Evolutionary conservation across 768 basidiomycete species (phyloP).

Genomic region (Astraeus odoratus): DNA sequence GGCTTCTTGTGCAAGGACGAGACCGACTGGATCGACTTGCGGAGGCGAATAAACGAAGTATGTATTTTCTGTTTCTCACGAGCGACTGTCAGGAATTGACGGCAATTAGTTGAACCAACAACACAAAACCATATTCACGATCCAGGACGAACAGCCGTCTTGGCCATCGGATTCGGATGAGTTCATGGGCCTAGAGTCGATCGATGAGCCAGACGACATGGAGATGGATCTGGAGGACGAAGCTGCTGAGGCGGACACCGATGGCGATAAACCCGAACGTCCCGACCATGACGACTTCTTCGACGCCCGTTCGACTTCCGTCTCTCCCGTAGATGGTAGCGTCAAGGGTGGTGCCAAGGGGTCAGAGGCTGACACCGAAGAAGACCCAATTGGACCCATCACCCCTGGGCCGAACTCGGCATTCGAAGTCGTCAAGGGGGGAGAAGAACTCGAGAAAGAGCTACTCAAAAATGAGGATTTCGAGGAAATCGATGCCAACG

Average conservation of each 20-base stretch:
- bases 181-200: conserved; percentile 67
- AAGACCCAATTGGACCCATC: conserved; percentile 63
- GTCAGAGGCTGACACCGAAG: conserved; percentile 62
- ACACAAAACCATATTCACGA: conserved; percentile 71
- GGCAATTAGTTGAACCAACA: conserved; percentile 30
- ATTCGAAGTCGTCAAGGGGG: conserved; percentile 19
- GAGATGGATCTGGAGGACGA: conserved; percentile 51
- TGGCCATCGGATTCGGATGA: conserved; percentile 77
- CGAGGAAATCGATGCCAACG: conserved; percentile 23
- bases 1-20: conserved; percentile 85
- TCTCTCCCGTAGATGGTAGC: conserved; percentile 34
- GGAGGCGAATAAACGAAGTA: conserved; percentile 65
- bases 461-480: conserved; percentile 25
- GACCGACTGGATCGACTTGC: conserved; percentile 80
- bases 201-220: conserved; percentile 72
- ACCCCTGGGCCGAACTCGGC: conserved; percentile 51
- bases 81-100: neutral
- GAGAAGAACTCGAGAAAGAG: conserved; percentile 11
- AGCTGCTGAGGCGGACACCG: conserved; percentile 26
- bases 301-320: conserved; percentile 43
- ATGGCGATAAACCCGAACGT: conserved; percentile 23
- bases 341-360: conserved; percentile 35
- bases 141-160: conserved; percentile 81
- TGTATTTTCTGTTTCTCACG: conserved; percentile 18
- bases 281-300: conserved; percentile 38